Base-by-base conservation (phyloP, 2,329 filamentous ascomycete genomes). In the Clonostachys byssicola region DNA sequence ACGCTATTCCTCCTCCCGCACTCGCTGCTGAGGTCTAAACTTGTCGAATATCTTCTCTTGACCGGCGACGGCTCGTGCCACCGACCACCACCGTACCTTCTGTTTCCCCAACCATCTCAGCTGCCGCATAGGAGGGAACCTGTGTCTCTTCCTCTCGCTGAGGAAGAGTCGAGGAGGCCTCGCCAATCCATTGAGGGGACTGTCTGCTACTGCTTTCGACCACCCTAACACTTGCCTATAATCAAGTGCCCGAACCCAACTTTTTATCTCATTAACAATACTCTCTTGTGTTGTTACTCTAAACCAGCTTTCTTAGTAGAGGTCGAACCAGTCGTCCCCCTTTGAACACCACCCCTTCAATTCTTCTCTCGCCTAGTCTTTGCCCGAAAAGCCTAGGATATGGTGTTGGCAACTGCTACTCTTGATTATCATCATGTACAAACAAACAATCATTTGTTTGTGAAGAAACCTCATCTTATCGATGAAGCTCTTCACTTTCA, bases 51-150 rank as follows among this genome's bases (percentile, higher is more conserved):
- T 59, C 62, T 71, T 59, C 63, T 78, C 66, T 70, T 79, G 12
- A n/a, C 36, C 67, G 71, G 77, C 63, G 65, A 77, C 67, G 65
- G 66, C 59, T 67, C 68, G 60, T 65, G 43, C 50, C 45, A 40
- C 35, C 40, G 67, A 62, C 67, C 74, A 66, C 66, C 52, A 68
- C 61, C 67, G 53, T 61, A 74, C 58, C 65, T 70, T 69, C 79
- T 77, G 70, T 79, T 74, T 67, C 73, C 80, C 69, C 72, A 80
- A 73, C 73, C 74, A 71, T 73, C 77, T 81, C 88, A 95, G 89
- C 92, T 97, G 94, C 94, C 94, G 94, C 92, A 99, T 99, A 97
- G 90, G 89, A 95, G 88, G 85, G 83, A 83, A 86, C 86, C 83
- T 83, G 81, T 85, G 88, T 88, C 92, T 95, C 92, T 97, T 97